Conservation (phyloP, 208 protist species). For the Wallacemonas sp. region DNA sequence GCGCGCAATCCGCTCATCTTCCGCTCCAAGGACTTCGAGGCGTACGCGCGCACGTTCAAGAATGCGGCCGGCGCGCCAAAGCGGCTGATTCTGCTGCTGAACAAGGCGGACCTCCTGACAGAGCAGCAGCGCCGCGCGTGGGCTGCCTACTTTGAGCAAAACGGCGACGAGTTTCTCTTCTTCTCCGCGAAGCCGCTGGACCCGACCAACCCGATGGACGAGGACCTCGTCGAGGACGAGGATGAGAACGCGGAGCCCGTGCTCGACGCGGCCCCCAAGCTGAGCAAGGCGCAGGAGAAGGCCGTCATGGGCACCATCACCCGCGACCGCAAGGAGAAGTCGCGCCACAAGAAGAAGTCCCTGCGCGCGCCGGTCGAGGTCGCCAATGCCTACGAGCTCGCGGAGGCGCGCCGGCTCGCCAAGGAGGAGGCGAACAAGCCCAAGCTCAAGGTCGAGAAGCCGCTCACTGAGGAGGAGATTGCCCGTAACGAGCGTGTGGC, state of each 20-base stretch:
- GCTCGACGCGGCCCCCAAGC: constrained; percentile 17
- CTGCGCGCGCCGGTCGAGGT: constrained; percentile 78
- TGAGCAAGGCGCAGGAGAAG: constrained; percentile 48
- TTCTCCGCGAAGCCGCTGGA: constrained; percentile 84
- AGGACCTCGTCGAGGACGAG: constrained; percentile 28
- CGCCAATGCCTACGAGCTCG: constrained; percentile 76
- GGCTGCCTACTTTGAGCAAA: constrained; percentile 91
- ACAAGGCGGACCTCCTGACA: constrained; percentile 99
- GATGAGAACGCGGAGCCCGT: constrained; percentile 21
- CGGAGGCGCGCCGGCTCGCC: constrained; percentile 44
- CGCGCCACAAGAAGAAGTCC: constrained; percentile 74
- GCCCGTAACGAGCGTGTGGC: constrained; percentile 53
- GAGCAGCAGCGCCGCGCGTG: constrained; percentile 91
- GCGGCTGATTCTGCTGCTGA: constrained; percentile 94
- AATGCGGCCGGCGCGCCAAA: constrained; percentile 68
- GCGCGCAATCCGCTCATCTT: constrained; percentile 98
- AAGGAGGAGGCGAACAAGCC: constrained; percentile 42
- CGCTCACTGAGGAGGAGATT: constrained; percentile 68
- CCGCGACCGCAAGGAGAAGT: constrained; percentile 58
- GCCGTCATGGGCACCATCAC: constrained; percentile 33
- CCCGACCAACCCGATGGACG: constrained; percentile 25
- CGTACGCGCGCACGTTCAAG: constrained; percentile 86
- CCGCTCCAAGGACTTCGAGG: constrained; percentile 84
- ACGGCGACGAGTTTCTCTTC: constrained; percentile 91
- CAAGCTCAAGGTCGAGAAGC: constrained; percentile 40